Conservation (phyloP, 331 rosid species). For the Quercus phellos region DNA sequence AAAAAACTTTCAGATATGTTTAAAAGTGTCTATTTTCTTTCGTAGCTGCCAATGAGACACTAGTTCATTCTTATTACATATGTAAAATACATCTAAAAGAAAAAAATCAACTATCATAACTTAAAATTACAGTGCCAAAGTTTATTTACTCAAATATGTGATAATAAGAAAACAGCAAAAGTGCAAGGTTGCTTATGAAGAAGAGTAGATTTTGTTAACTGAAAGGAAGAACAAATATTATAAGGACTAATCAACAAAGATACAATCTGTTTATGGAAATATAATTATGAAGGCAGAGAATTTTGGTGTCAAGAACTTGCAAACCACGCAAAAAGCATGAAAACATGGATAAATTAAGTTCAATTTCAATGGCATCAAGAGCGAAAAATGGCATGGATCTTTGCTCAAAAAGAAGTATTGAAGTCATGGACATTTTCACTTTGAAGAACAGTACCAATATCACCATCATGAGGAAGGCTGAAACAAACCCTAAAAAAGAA, state of each 20-base stretch:
- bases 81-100: not conserved
- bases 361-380: not conserved
- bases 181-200: not conserved
- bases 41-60: not conserved
- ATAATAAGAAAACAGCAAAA: not conserved
- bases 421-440: not conserved
- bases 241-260: not conserved
- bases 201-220: not conserved
- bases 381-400: not conserved
- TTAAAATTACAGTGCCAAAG: not conserved
- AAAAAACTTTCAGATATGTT: too few species aligned
- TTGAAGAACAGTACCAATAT: constrained; percentile 4
- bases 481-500: not conserved
- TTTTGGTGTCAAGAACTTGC: constrained; percentile 4
- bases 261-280: not conserved
- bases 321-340: not conserved
- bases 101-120: not conserved
- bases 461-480: not conserved
- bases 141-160: not conserved
- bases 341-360: not conserved
- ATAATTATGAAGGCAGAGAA: constrained; percentile 5
- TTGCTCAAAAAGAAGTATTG: not conserved
- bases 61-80: too few species aligned
- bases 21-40: not conserved
- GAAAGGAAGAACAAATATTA: not conserved